Conservation (phyloP, 345 rosid species). For the Psidium friedrichsthalianum region DNA sequence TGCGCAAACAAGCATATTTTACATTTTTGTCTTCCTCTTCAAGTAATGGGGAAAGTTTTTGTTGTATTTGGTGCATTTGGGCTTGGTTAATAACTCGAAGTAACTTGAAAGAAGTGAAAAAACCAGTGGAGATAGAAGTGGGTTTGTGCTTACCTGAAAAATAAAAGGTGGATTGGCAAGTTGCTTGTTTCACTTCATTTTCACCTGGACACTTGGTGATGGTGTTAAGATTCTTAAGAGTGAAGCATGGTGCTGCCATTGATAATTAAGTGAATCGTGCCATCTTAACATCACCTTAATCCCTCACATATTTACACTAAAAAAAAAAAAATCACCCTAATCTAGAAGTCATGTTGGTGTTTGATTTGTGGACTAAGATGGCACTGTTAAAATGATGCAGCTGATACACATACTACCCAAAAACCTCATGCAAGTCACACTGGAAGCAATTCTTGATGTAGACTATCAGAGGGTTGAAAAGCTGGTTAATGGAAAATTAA, state of each 20-base stretch:
- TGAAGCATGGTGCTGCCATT: background rate
- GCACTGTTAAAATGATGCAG: background rate
- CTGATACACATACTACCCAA: background rate
- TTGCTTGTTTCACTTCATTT: background rate
- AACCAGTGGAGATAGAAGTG: background rate
- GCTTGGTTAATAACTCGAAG: background rate
- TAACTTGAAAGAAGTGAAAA: background rate
- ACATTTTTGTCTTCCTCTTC: background rate
- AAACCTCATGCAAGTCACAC: background rate
- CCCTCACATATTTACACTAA: too few species aligned
- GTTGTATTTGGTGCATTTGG: background rate
- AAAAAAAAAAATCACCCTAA: background rate
- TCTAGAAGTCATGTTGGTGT: background rate
- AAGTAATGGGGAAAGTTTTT: background rate
- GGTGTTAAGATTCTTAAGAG: background rate
- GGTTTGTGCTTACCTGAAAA: background rate
- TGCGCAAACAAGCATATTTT: background rate
- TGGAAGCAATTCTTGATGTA: background rate
- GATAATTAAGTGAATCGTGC: background rate
- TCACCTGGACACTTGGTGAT: background rate
- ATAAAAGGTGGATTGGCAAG: background rate
- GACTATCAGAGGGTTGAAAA: background rate
- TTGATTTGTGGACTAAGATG: background rate
- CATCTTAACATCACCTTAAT: background rate
- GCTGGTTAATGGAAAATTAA: background rate